Evolutionary conservation across 2,329 filamentous ascomycete species (phyloP).

Genomic region (Sclerotinia trifoliorum): DNA sequence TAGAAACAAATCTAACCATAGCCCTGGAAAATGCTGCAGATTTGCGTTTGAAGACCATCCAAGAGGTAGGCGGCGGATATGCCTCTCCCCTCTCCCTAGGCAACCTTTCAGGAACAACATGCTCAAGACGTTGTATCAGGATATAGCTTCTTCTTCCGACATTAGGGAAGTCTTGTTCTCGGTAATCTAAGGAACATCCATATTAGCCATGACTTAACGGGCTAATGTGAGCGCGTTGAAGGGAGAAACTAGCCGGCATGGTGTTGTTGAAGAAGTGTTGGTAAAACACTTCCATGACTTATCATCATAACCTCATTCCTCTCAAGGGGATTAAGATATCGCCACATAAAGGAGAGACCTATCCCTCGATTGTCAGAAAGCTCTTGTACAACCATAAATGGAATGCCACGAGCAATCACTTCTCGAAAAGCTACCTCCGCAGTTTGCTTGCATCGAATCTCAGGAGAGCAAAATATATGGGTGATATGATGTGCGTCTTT

Average conservation of each 20-base stretch:
- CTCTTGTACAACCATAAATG: background rate
- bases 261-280: background rate
- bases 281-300: background rate
- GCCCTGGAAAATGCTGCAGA: background rate
- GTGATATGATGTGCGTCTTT: background rate
- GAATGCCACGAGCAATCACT: background rate
- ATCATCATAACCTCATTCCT: background rate
- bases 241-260: background rate
- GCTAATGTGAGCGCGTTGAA: background rate
- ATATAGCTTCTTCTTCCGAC: background rate
- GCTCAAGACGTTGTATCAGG: background rate
- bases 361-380: background rate
- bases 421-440: background rate
- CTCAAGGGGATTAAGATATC: background rate
- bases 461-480: background rate
- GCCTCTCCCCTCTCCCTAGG: background rate
- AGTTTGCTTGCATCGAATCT: background rate
- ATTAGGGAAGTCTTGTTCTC: background rate
- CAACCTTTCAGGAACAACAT: background rate
- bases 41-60: background rate
- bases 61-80: background rate
- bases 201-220: background rate
- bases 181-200: background rate
- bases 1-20: background rate
- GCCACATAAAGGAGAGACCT: background rate